Evolutionary conservation across 768 basidiomycete genomes (phyloP).

Genomic region (Mrakia gelida): DNA sequence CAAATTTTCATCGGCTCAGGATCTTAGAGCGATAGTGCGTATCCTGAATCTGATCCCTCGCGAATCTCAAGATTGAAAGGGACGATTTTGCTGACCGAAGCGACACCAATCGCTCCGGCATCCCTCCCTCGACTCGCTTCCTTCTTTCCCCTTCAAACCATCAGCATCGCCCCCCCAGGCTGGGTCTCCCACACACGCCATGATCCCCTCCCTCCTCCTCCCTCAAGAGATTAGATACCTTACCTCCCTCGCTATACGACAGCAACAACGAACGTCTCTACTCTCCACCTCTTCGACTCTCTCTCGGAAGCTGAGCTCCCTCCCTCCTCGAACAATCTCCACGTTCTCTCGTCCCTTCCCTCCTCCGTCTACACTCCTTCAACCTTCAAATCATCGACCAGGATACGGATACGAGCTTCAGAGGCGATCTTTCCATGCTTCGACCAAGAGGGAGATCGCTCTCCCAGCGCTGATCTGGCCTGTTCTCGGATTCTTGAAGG

Average conservation of each 20-base stretch:
- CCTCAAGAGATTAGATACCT: neutral
- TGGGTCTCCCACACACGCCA: neutral
- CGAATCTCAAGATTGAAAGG: too few relatives aligned
- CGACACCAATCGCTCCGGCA: neutral
- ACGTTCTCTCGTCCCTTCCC: neutral
- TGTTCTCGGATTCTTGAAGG: neutral
- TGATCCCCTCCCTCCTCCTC: neutral
- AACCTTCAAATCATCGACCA: neutral
- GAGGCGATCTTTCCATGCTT: neutral
- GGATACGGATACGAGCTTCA: neutral
- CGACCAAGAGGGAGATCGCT: neutral
- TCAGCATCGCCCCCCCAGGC: neutral
- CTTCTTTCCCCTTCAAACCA: neutral
- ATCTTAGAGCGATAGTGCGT: too few relatives aligned
- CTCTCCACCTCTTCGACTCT: neutral
- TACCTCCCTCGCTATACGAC: neutral
- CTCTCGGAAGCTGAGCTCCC: neutral
- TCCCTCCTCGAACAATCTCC: neutral
- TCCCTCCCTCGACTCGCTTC: neutral
- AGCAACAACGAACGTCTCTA: neutral
- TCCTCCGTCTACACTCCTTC: neutral
- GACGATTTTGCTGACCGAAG: neutral
- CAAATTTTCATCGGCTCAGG: too few relatives aligned
- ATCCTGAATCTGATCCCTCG: too few relatives aligned
- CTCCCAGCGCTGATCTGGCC: neutral